Evolutionary conservation across 306 rosid species (phyloP).

Genomic region (Lathyrus sativus): DNA sequence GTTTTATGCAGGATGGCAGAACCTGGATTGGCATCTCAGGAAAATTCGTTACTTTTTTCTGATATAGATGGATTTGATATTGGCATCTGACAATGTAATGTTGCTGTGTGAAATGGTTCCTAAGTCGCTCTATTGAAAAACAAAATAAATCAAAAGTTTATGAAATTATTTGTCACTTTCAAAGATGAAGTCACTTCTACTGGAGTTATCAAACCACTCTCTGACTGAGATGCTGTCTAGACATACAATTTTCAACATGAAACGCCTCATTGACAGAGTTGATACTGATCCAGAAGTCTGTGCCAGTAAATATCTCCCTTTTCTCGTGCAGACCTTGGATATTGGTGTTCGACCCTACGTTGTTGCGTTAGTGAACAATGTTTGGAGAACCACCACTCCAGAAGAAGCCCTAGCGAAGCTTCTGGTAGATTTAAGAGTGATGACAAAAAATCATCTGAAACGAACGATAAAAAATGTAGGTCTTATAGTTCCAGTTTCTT

Average conservation of each 20-base stretch:
- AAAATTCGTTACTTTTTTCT: conserved; percentile 52
- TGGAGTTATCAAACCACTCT: conserved; percentile 47
- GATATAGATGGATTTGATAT: conserved; percentile 84
- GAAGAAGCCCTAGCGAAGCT: conserved; percentile 82
- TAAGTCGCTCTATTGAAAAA: no score
- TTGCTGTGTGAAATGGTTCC: conserved; percentile 79
- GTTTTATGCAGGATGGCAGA: conserved; percentile 74
- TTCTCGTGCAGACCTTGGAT: conserved; percentile 80
- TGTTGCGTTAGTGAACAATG: conserved; percentile 73
- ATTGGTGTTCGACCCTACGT: conserved; percentile 82
- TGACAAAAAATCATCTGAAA: conserved; percentile 68
- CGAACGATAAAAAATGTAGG: conserved; percentile 68
- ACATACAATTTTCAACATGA: conserved; percentile 80
- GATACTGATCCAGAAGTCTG: conserved; percentile 87
- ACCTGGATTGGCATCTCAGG: conserved; percentile 79
- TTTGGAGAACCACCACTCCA: conserved; percentile 83
- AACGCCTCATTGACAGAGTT: conserved; percentile 83
- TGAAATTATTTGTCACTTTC: no score
- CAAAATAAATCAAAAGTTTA: no score
- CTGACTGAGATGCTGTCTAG: conserved; percentile 67
- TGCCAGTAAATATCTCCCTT: conserved; percentile 75
- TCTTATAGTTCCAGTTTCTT: conserved; percentile 81
- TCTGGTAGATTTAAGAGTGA: conserved; percentile 61
- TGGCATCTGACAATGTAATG: conserved; percentile 88
- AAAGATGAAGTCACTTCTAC: no score